phyloP scores from a whole-genome alignment of 768 basidiomycete genomes.

The Cyclocybe aegerita region DNA sequence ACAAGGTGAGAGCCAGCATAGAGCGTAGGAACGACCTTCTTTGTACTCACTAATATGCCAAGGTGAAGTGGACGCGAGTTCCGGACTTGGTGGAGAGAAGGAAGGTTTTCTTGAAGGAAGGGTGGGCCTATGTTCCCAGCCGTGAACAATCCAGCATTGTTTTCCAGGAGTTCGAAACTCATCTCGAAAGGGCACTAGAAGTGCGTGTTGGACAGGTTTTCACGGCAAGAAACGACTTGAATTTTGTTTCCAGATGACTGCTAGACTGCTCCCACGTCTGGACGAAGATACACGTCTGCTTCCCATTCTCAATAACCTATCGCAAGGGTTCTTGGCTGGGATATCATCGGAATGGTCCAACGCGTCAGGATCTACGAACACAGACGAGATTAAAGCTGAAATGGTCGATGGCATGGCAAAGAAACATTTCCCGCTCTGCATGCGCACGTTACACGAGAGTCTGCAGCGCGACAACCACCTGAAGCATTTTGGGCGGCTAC shows the following conservation, averaged over 20 bases:
- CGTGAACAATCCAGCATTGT: constrained; percentile 82
- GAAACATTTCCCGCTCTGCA: constrained; percentile 94
- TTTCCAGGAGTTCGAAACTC: constrained; percentile 78
- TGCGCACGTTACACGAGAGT: constrained; percentile 85
- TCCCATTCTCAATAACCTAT: constrained; percentile 88
- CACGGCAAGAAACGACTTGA: constrained; percentile 1
- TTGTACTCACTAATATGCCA: neutral
- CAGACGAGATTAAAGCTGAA: constrained; percentile 82
- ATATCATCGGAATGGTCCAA: constrained; percentile 80
- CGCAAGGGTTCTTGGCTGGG: constrained; percentile 91
- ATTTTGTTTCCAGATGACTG: constrained; percentile 58
- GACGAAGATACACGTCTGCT: constrained; percentile 93
- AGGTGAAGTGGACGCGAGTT: constrained; percentile 98
- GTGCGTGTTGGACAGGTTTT: constrained; percentile 38
- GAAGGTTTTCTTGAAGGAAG: constrained; percentile 71
- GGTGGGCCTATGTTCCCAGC: constrained; percentile 87
- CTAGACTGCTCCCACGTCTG: constrained; percentile 82
- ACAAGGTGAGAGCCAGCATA: constrained; percentile 55
- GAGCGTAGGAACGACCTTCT: neutral
- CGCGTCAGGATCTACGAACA: constrained; percentile 47
- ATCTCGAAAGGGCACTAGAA: constrained; percentile 74
- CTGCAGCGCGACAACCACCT: constrained; percentile 79
- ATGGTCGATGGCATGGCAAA: constrained; percentile 88
- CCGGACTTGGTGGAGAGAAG: constrained; percentile 88
- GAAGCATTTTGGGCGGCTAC: constrained; percentile 88